Evolutionary conservation across 345 rosid species (phyloP), one percentile per base, ranked within the genome.

Genomic region (Eucalyptus sideroxylon): DNA sequence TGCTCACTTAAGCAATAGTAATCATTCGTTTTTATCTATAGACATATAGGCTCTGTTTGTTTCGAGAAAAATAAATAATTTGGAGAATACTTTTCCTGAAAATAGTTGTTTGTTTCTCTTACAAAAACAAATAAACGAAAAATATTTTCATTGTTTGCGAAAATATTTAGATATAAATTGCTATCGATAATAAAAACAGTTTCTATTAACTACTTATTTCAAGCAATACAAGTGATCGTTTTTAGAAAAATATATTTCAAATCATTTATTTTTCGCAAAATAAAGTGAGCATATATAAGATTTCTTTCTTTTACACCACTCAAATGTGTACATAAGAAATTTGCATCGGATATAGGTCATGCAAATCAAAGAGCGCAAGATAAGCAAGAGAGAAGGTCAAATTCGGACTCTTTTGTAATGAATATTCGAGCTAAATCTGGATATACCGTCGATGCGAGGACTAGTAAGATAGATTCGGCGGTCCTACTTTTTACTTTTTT

Each of bases 141-240:
- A 53, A 8, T 53, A 53, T 53, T 53, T 53, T 53, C 10, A 53
- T 53, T 0, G 1, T 21, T 21, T 53, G 24, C 24, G 24, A 53
- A 53, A 53, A 53, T 53, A 1, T 53, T 21, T 53, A 53, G 0
- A 19, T 0, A 51, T 51, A 53, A 53, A 53, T 53, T 53, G 5
- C 1, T 19, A 19, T 53, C 24, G 0, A 53, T 19, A 53, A 53
- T 53, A 19, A 53, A 53, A 53, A 53, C 0, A 19, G 0, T 3
- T 53, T 53, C 1, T 19, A 53, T 53, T 53, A 53, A 53, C 10
- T 8, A 53, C 3, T 19, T 53, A 53, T 53, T 53, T 53, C 56
- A 53, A 53, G 4, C 5, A 0, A 53, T 8, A 53, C 10, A 53
- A 3, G 2, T 1, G 5, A 53, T 19, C 5, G 0, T 19, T 19